Base-by-base conservation (phyloP, 164 flowering plant species). In the Vitis vinifera region DNA sequence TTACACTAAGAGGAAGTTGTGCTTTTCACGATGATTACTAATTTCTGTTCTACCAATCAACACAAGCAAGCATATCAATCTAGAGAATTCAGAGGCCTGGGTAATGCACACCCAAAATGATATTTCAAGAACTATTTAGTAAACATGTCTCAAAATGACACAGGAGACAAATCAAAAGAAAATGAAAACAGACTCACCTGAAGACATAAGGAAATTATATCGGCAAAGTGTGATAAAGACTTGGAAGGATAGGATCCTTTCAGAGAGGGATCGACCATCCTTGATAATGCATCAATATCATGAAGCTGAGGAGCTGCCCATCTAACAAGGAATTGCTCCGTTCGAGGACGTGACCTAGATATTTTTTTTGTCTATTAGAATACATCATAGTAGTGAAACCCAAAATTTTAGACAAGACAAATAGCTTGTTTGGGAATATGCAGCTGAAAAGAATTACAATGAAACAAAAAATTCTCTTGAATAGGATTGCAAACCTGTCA, bases 221-320 rank as follows among this genome's bases (percentile, higher is more conserved):
- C 95, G 1, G 92, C 95, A 77, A 88, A 84, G 3, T 91, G 89
- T 14, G 95, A 90, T 64, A 90, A 72, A 30, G 92, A 81, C 77
- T 84, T 90, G 12, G 78, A 77, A 8, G 91, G 80, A 75, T 82
- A 90, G 3, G 80, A 72, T 19, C 89, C 92, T 9, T 76, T 71
- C 17, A 90, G 73, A 13, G 84, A 72, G 23, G 89, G 91, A 73
- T 90, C 94, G 56, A 87, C 92, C 95, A 90, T 90, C 63, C 82
- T 79, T 11, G 89, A 82, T 47, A 90, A 72, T 10, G 89, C 84
- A 77, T 90, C 88, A 14, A 90, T 90, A 70, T 90, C 95, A 69
- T 90, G 91, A 61, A 90, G 91, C 77, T 72, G 85, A 51, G 89
- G 83, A 62, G 84, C 72, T 9, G 91, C 92, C 95, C 95, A 90